Percentiles rank a stretch among this genome's conserved stretches.
These are phyloP conservation scores for Leersia perrieri DNA, from an alignment of 176 grass and related monocot species.

Conservation along the genomic window DNA sequence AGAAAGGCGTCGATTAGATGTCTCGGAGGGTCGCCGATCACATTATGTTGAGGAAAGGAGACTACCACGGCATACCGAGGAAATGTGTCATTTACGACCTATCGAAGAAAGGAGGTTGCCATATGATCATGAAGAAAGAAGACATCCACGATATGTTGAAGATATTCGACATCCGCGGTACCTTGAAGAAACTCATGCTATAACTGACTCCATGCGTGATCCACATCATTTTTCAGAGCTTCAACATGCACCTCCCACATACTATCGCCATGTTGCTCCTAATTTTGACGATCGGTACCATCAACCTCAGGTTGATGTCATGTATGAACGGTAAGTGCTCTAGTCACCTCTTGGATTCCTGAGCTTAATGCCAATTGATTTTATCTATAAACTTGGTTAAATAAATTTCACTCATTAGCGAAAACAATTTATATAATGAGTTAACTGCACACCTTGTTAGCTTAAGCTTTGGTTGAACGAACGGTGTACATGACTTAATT, in stretches of 20 bases:
- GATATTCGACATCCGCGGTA: slow-evolving; percentile 5
- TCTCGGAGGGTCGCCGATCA: background rate
- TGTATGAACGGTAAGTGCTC: slow-evolving; percentile 41
- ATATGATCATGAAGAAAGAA: slow-evolving; percentile 31
- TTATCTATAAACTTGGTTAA: background rate
- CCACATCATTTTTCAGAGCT: slow-evolving; percentile 13
- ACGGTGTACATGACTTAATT: background rate
- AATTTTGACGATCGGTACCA: slow-evolving; percentile 14
- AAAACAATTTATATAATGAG: background rate
- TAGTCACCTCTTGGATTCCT: background rate
- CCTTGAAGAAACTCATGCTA: slow-evolving; percentile 8
- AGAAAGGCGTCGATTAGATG: background rate
- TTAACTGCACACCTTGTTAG: background rate
- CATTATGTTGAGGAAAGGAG: slow-evolving; percentile 27
- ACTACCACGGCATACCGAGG: background rate
- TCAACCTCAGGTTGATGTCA: slow-evolving; percentile 28
- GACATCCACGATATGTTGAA: slow-evolving; percentile 14
- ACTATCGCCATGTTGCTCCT: slow-evolving; percentile 35
- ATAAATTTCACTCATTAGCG: background rate
- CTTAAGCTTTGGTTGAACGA: background rate
- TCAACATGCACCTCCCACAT: slow-evolving; percentile 27
- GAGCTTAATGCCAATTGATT: slow-evolving; percentile 3
- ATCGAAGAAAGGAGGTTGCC: slow-evolving; percentile 12
- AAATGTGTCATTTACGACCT: background rate
- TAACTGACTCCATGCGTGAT: background rate